These are phyloP conservation scores for Leishmania turanica DNA, from an alignment of 208 protist genomes.

Conservation along the genomic window DNA sequence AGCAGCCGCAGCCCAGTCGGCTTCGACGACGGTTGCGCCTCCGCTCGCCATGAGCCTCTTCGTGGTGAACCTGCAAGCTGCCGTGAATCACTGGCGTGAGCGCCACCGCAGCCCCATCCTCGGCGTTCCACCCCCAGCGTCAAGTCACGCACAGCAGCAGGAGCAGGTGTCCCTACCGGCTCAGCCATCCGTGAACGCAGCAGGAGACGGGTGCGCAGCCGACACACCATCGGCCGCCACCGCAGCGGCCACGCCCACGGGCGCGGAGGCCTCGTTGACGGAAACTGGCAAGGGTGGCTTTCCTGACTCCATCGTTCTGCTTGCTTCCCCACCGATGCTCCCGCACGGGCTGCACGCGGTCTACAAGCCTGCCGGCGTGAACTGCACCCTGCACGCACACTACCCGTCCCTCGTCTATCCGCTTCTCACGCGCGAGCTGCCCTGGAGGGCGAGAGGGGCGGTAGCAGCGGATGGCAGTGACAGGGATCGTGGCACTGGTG, in stretches of 20 bases:
- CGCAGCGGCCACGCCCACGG: neutral
- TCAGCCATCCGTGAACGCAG: neutral
- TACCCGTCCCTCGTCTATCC: slow-evolving; percentile 54
- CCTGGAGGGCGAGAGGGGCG: slow-evolving; percentile 33
- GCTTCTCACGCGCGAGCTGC: slow-evolving; percentile 32
- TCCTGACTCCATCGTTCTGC: neutral
- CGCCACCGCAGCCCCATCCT: neutral
- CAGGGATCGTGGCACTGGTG: neutral
- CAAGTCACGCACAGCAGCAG: neutral
- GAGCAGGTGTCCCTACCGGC: neutral
- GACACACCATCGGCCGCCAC: neutral
- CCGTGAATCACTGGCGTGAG: slow-evolving; percentile 9
- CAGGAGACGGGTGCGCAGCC: neutral
- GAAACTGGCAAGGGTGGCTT: neutral
- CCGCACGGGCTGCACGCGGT: slow-evolving; percentile 65
- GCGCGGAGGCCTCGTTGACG: neutral
- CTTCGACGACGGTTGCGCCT: slow-evolving; percentile 21
- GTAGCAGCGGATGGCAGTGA: neutral
- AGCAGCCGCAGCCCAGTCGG: neutral
- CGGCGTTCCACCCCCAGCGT: neutral
- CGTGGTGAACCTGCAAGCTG: slow-evolving; percentile 36
- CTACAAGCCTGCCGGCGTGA: slow-evolving; percentile 65
- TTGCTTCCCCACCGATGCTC: slow-evolving; percentile 27
- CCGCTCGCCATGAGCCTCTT: slow-evolving; percentile 41
- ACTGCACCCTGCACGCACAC: slow-evolving; percentile 61